phyloP scores from a whole-genome alignment of 495 filamentous ascomycete genomes.

The Umbilicaria muhlenbergii region DNA sequence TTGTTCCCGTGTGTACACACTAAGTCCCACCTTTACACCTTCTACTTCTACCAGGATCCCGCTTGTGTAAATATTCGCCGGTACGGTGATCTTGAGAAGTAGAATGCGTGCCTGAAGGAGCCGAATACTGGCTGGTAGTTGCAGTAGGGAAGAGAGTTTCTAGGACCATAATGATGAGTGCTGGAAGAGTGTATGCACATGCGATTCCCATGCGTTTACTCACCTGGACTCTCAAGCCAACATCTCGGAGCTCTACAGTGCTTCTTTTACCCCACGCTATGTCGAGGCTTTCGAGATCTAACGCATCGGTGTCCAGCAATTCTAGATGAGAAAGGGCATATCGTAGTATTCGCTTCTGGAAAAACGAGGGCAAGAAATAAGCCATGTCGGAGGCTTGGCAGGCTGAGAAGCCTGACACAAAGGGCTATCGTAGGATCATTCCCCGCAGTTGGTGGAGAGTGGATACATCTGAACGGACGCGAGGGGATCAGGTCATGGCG shows the following conservation, averaged over 20 bases:
- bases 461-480: too few species aligned
- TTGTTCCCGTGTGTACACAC: not conserved
- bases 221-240: constrained; percentile 61
- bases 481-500: too few species aligned
- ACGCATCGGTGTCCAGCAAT: constrained; percentile 61
- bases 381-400: constrained; percentile 13
- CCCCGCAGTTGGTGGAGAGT: too few species aligned
- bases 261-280: constrained; percentile 61
- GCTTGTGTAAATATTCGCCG: constrained; percentile 65
- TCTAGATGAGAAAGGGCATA: constrained; percentile 69
- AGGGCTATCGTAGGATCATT: too few species aligned
- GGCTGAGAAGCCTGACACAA: too few species aligned
- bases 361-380: constrained; percentile 57
- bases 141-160: constrained; percentile 60
- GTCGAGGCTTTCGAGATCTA: constrained; percentile 68
- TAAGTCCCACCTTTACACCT: constrained; percentile 50
- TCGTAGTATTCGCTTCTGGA: constrained; percentile 69
- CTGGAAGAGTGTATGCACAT: not conserved
- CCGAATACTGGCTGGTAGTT: constrained; percentile 51
- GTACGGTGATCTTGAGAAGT: constrained; percentile 59
- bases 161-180: constrained; percentile 16
- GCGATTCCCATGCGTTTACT: constrained; percentile 8
- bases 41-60: constrained; percentile 63
- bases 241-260: constrained; percentile 64
- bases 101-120: constrained; percentile 54